Evolutionary conservation across 805 yeast genomes (phyloP).

Genomic region (Lachancea dasiensis): DNA sequence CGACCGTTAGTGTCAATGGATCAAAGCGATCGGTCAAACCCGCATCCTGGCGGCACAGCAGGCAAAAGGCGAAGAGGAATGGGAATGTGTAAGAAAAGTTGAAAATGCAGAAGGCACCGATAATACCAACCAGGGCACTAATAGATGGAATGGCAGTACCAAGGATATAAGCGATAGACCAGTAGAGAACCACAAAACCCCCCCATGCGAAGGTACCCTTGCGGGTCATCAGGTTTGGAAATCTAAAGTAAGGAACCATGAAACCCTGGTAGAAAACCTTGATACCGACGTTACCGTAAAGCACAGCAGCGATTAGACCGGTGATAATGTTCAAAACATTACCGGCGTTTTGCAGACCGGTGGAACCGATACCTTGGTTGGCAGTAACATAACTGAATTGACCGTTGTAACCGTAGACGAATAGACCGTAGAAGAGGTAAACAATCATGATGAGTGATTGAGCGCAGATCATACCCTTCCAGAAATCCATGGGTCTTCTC

Average conservation of each 20-base stretch:
- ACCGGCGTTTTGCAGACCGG: conserved; percentile 34
- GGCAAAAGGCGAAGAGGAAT: conserved; percentile 18
- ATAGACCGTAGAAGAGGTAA: conserved; percentile 39
- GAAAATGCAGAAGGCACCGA: conserved; percentile 41
- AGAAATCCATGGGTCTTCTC: conserved; percentile 43
- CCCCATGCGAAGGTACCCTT: conserved; percentile 36
- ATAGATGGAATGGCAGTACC: conserved; percentile 43
- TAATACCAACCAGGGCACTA: conserved; percentile 33
- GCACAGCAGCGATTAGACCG: conserved; percentile 40
- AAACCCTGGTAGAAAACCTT: conserved; percentile 41
- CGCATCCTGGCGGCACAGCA: conserved; percentile 26
- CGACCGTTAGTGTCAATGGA: conserved; percentile 11
- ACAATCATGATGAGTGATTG: conserved; percentile 36
- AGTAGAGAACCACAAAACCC: conserved; percentile 34
- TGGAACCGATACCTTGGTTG: conserved; percentile 37
- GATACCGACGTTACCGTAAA: conserved; percentile 43
- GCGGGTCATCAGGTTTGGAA: conserved; percentile 32
- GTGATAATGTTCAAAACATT: conserved; percentile 35
- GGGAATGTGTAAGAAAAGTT: conserved; percentile 45
- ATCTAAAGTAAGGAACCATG: conserved; percentile 29
- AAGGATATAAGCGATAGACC: conserved; percentile 40
- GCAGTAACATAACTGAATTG: conserved; percentile 41
- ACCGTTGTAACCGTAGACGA: conserved; percentile 41
- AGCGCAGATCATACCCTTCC: conserved; percentile 42
- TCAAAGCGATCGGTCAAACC: conserved; percentile 33